phyloP scores from a whole-genome alignment of 345 rosid species.

The Populus deltoides region DNA sequence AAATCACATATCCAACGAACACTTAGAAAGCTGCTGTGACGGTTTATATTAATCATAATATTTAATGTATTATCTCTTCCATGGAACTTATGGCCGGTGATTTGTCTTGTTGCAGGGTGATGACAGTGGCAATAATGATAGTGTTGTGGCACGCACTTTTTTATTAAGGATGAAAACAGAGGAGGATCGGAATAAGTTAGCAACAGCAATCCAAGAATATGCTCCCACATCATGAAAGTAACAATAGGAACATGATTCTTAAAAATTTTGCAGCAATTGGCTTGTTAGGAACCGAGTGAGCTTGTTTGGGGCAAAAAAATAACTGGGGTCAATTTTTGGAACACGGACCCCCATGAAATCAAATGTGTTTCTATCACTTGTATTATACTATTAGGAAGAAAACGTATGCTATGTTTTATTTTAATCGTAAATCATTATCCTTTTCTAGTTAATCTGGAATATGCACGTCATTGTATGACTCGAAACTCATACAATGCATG shows the following conservation, averaged over 20 bases:
- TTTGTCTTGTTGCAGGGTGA: constrained; percentile 49
- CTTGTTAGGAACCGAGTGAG: constrained; percentile 13
- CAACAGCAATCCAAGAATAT: constrained; percentile 68
- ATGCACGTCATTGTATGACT: not conserved
- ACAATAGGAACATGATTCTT: not conserved
- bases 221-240: constrained; percentile 61
- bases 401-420: not conserved
- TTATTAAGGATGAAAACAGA: constrained; percentile 67
- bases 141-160: constrained; percentile 66
- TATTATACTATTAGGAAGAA: constrained; percentile 20
- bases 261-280: constrained; percentile 21
- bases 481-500: not conserved
- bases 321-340: constrained; percentile 18
- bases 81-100: not conserved
- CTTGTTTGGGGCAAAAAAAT: constrained; percentile 13
- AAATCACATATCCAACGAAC: not conserved
- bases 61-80: not conserved
- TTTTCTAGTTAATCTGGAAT: not conserved
- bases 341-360: constrained; percentile 3
- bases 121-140: constrained; percentile 42
- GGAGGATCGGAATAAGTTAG: constrained; percentile 77
- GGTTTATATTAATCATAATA: not conserved
- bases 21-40: not conserved
- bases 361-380: constrained; percentile 25
- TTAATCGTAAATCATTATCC: not conserved